phyloP scores from a whole-genome alignment of 2,329 filamentous ascomycete genomes.

The Daldinia eschscholtzii region DNA sequence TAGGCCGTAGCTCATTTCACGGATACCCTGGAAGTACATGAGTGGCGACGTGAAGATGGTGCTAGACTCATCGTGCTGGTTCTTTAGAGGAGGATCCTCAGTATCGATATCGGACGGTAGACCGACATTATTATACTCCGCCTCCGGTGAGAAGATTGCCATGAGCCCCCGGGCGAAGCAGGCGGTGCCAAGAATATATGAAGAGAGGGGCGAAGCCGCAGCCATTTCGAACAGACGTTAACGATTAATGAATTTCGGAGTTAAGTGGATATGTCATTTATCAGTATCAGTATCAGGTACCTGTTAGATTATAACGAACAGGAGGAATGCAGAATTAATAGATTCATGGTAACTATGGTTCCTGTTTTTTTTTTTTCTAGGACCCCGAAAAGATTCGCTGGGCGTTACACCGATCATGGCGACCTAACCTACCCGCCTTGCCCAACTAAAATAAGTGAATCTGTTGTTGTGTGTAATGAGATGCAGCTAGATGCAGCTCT shows the following conservation, averaged over 20 bases:
- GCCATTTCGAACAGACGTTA: conserved; percentile 3
- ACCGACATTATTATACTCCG: conserved; percentile 31
- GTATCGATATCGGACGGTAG: conserved; percentile 19
- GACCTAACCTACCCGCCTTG: background rate
- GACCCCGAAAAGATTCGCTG: background rate
- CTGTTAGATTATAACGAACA: background rate
- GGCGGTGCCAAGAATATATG: conserved; percentile 32
- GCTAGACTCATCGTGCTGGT: background rate
- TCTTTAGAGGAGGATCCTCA: background rate
- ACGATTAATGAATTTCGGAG: background rate
- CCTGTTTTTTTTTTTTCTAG: background rate
- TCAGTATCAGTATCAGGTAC: background rate
- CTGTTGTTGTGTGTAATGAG: background rate
- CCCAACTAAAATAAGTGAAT: background rate
- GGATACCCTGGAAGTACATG: conserved; percentile 54
- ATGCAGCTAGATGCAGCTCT: background rate
- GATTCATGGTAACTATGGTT: background rate
- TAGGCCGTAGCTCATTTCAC: conserved; percentile 53
- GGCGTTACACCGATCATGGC: background rate
- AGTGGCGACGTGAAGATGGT: conserved; percentile 48
- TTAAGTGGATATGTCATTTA: background rate
- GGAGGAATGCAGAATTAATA: background rate
- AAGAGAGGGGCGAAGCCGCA: conserved; percentile 4
- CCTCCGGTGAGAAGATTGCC: conserved; percentile 23
- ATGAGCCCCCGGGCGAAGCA: conserved; percentile 31